These are phyloP conservation scores for Fusarium sp. DNA, from an alignment of 2,329 filamentous ascomycete genomes.

Conservation along the genomic window DNA sequence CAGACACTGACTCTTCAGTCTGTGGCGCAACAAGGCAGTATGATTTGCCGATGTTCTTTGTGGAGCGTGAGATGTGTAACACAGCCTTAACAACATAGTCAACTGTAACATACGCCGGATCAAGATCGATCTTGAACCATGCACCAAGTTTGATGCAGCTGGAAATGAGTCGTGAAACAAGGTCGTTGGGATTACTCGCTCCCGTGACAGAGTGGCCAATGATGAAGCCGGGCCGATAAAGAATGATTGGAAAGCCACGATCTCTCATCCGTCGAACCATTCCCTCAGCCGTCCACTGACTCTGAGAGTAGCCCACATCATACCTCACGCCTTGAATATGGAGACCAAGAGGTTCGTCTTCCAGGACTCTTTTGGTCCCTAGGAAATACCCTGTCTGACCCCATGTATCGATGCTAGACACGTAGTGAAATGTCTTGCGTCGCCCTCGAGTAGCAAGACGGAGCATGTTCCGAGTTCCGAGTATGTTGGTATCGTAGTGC, in stretches of 20 bases:
- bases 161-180: not conserved
- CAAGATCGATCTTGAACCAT: not conserved
- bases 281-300: not conserved
- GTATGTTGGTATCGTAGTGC: not conserved
- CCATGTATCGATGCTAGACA: constrained; percentile 3
- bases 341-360: not conserved
- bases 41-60: not conserved
- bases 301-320: not conserved
- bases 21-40: not conserved
- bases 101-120: not conserved
- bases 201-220: not conserved
- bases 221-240: constrained; percentile 1
- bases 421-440: not conserved
- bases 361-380: not conserved
- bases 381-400: not conserved
- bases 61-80: not conserved
- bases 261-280: not conserved
- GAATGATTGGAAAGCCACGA: not conserved
- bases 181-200: not conserved
- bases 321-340: not conserved
- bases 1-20: not conserved
- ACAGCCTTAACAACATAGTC: not conserved
- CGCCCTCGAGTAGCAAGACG: not conserved
- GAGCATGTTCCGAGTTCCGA: not conserved
- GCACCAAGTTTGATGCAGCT: not conserved